Evolutionary conservation across 2,329 filamentous ascomycete species (phyloP).

Genomic region (Hortaea werneckii): DNA sequence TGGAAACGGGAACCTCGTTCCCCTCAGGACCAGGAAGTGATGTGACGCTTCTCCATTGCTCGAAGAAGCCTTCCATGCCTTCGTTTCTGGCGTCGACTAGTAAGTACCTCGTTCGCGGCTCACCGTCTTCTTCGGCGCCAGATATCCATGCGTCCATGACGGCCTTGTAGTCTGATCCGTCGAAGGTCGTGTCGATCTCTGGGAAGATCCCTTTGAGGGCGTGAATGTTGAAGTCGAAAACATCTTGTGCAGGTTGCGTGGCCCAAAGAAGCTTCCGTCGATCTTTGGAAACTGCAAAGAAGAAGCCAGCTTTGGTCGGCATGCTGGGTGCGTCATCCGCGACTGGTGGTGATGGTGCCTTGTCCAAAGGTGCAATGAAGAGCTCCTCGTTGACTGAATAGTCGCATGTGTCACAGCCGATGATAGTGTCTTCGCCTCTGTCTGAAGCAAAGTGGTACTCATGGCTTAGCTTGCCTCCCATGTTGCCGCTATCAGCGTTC

Average conservation of each 20-base stretch:
- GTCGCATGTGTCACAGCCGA: conserved; percentile 62
- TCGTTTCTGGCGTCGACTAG: conserved; percentile 1
- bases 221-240: conserved; percentile 43
- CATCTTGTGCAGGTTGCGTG: conserved; percentile 31
- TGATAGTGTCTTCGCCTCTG: conserved; percentile 76
- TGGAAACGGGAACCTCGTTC: not conserved
- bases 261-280: conserved; percentile 58
- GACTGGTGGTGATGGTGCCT: not conserved
- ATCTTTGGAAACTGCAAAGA: conserved; percentile 49
- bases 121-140: not conserved
- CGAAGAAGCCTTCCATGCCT: not conserved
- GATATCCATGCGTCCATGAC: not conserved
- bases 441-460: conserved; percentile 79
- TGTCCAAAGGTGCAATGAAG: conserved; percentile 6
- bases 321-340: not conserved
- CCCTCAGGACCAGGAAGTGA: not conserved
- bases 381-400: conserved; percentile 84
- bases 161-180: not conserved
- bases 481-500: conserved; percentile 87
- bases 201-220: conserved; percentile 57
- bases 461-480: conserved; percentile 86
- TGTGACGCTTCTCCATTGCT: not conserved
- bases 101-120: not conserved
- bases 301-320: not conserved
- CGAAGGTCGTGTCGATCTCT: conserved; percentile 50